Conservation (phyloP, 2,329 filamentous ascomycete species). For the Passalora sequoiae region DNA sequence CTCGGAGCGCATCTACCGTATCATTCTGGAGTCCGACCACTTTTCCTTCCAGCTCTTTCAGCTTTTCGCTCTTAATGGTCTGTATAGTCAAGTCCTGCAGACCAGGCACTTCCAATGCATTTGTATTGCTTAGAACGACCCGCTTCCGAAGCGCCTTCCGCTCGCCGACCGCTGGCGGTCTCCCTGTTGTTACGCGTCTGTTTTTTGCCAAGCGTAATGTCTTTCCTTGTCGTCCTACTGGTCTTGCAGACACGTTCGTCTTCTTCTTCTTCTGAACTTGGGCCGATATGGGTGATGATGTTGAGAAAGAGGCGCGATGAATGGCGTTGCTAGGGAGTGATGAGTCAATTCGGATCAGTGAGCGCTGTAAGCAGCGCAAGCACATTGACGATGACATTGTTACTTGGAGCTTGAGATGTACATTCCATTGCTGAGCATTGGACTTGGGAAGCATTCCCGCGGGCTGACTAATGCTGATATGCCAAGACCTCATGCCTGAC, state of each 20-base stretch:
- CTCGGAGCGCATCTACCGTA: conserved; percentile 72
- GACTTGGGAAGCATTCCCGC: no score
- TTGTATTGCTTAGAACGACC: conserved; percentile 89
- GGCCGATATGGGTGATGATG: conserved; percentile 26
- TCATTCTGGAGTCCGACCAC: conserved; percentile 64
- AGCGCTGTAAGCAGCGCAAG: conserved; percentile 25
- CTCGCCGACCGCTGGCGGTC: conserved; percentile 58
- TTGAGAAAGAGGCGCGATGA: conserved; percentile 33
- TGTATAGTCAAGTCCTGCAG: conserved; percentile 52
- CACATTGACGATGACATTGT: conserved; percentile 29
- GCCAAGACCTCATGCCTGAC: no score
- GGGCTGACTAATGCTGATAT: no score
- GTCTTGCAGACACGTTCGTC: conserved; percentile 18
- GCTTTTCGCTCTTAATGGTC: conserved; percentile 24
- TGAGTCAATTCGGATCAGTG: conserved; percentile 16
- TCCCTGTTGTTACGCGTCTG: conserved; percentile 22
- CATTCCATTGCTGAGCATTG: no score
- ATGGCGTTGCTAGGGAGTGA: conserved; percentile 1
- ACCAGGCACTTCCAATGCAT: conserved; percentile 71
- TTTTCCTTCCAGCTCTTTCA: conserved; percentile 55
- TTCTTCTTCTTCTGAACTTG: conserved; percentile 29
- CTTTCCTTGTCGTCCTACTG: conserved; percentile 21
- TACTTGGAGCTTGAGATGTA: no score
- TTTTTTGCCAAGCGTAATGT: conserved; percentile 31
- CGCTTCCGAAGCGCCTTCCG: conserved; percentile 81